Evolutionary conservation across 768 basidiomycete species (phyloP).

Genomic region (Lentinus brumalis): DNA sequence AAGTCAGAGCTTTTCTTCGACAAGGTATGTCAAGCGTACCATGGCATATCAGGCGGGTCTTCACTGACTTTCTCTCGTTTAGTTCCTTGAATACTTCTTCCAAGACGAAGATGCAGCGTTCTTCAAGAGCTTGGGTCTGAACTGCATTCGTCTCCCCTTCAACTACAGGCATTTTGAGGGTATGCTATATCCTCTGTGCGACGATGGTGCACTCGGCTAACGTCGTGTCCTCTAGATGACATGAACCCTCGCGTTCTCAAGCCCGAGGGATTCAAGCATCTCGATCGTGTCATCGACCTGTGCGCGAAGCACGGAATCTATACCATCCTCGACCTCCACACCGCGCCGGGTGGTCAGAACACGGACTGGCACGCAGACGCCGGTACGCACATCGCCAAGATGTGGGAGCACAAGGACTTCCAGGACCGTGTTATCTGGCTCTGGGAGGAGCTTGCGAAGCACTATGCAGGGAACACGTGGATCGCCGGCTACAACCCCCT

Average conservation of each 20-base stretch:
- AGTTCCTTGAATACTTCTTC: slow-evolving; percentile 89
- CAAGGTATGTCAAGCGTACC: slow-evolving; percentile 48
- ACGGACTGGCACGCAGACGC: slow-evolving; percentile 82
- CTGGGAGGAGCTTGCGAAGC: slow-evolving; percentile 73
- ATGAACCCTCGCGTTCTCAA: slow-evolving; percentile 80
- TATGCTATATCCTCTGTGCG: slow-evolving; percentile 19
- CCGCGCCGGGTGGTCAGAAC: slow-evolving; percentile 73
- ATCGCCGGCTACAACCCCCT: slow-evolving; percentile 86
- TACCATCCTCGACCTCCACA: slow-evolving; percentile 80
- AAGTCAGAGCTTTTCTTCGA: slow-evolving; percentile 84
- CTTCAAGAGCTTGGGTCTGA: slow-evolving; percentile 78
- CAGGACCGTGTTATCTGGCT: slow-evolving; percentile 77
- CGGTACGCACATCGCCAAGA: slow-evolving; percentile 66
- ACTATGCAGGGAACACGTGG: slow-evolving; percentile 58
- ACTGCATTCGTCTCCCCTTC: slow-evolving; percentile 76
- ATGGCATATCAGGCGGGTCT: slow-evolving; percentile 35
- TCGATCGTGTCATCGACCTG: slow-evolving; percentile 76
- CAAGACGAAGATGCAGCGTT: slow-evolving; percentile 71
- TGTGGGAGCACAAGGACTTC: slow-evolving; percentile 85
- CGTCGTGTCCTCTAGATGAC: slow-evolving; percentile 49
- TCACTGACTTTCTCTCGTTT: background rate
- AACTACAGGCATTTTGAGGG: slow-evolving; percentile 77
- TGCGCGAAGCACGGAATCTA: slow-evolving; percentile 79
- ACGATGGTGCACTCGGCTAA: background rate
- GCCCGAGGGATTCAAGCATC: slow-evolving; percentile 74